Evolutionary conservation across 148 eudicot genomes (phyloP), one percentile per base, ranked within the genome.

Genomic region (Camellia lanceoleosa): DNA sequence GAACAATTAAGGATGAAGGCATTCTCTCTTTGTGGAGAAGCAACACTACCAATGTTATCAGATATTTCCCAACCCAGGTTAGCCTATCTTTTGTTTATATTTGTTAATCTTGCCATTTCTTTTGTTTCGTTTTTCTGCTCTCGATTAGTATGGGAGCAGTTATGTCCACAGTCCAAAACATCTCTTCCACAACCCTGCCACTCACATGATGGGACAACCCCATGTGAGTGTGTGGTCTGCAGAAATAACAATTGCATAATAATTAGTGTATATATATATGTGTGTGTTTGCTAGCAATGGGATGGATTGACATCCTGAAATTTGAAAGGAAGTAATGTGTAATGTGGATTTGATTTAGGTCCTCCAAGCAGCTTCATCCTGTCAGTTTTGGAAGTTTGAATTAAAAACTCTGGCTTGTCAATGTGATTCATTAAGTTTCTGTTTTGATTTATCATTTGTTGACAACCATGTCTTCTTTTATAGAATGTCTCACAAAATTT

Each of bases 1-100:
- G 94, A 83, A 91, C 97, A 20, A 81, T 88, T 0, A 91, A 88
- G 86, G 94, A 92, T 54, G 97, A 92, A 83, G 97, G 97, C 18
- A 60, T 92, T 61, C 18, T 91, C 73, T 51, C 97, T 76, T 89
- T 92, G 56, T 92, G 94, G 91, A 84, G 93, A 82, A 89, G 94
- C 75, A 93, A 93, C 78, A 91, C 92, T 38, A 91, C 90, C n/a
- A 91, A 93, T 84, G 97, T 91, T 65, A 88, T 93, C 74, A 84
- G 97, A 88, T 93, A 93, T 80, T 93, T 93, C 85, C 97, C 97
- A n/a, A 91, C 97, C 70, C 97, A 93, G 92, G 97, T 89, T 44
- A 75, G 77, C 47, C 38, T 30, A 30, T 30, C 38, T 30, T 30
- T 30, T 30, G 38, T 30, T 30, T 30, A 1, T 30, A 1, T 30